phyloP scores from a whole-genome alignment of 306 rosid species.

The Astragalus membranaceus region DNA sequence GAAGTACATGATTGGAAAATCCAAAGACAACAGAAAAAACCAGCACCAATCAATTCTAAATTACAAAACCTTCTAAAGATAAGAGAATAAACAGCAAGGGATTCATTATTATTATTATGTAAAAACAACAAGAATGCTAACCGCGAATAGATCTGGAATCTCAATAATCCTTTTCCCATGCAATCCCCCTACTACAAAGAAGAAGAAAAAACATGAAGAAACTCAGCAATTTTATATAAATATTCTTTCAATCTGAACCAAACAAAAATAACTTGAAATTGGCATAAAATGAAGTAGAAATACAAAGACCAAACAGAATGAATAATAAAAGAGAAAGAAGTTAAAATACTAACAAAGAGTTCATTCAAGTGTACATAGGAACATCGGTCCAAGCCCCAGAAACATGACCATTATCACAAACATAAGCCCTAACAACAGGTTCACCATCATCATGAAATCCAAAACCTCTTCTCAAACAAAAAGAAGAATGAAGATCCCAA shows the following conservation, averaged over 20 bases:
- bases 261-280: not conserved
- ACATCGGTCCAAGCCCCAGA: slow-evolving; percentile 97
- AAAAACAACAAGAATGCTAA: not conserved
- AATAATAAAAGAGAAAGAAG: not conserved
- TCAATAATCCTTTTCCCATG: not conserved
- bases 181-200: not conserved
- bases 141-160: not conserved
- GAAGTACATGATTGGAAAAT: no score
- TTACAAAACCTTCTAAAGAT: not conserved
- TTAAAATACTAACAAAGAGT: not conserved
- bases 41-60: not conserved
- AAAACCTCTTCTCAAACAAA: slow-evolving; percentile 64
- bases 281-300: no score
- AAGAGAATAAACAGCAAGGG: not conserved
- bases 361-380: slow-evolving; percentile 53
- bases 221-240: not conserved
- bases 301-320: not conserved
- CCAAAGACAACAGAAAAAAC: no score
- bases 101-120: not conserved
- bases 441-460: slow-evolving; percentile 94
- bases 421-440: slow-evolving; percentile 89
- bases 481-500: slow-evolving; percentile 90
- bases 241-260: no score
- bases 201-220: not conserved
- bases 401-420: slow-evolving; percentile 92